Evolutionary conservation across 2,329 filamentous ascomycete genomes (phyloP), one percentile per base, ranked within the genome.

Genomic region (Alternaria sp.): DNA sequence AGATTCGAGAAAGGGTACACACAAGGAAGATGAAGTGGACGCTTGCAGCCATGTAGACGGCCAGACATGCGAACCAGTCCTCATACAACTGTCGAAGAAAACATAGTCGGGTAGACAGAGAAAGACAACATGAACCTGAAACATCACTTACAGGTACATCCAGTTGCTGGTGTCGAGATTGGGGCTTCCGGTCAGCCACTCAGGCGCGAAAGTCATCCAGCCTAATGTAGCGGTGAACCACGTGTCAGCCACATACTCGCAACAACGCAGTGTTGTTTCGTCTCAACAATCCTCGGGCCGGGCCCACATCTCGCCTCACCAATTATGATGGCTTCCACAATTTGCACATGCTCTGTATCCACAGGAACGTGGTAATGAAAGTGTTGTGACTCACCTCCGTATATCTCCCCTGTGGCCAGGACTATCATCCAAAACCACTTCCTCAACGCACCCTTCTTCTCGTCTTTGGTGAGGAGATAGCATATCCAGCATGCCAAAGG

Each of bases 131-230:
- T 11, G 28, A 52, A 52, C 0, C 21, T 21, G 25, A 30, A 43
- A 44, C 32, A 44, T 52, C 25, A 80, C 80, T 81, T 70, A 82
- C 74, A 87, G 74, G 71, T 88, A 90, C 77, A 90, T 87, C 67
- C 84, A 86, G 65, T 89, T 88, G 28, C 82, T 83, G 0, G 85
- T 87, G 64, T 87, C 85, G 59, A 90, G 78, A 69, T 87, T 86
- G 15, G 84, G 80, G 50, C 81, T 86, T 0, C 86, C 88, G 3
- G 83, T 86, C 68, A 90, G 75, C 88, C 88, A 90, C 74, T 90
- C 88, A 32, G 88, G 88, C 44, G 84, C 85, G 76, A 90, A 90
- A 0, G 88, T 90, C 87, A 90, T 89, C 74, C 86, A 89, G 25
- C 84, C 81, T 83, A 67, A 57, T 49, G 66, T 59, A 68, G 70